Percentiles rank a stretch among this genome's conserved stretches.
Evolutionary conservation across 2,329 filamentous ascomycete species (phyloP).

Genomic region (Diaporthe australafricana): DNA sequence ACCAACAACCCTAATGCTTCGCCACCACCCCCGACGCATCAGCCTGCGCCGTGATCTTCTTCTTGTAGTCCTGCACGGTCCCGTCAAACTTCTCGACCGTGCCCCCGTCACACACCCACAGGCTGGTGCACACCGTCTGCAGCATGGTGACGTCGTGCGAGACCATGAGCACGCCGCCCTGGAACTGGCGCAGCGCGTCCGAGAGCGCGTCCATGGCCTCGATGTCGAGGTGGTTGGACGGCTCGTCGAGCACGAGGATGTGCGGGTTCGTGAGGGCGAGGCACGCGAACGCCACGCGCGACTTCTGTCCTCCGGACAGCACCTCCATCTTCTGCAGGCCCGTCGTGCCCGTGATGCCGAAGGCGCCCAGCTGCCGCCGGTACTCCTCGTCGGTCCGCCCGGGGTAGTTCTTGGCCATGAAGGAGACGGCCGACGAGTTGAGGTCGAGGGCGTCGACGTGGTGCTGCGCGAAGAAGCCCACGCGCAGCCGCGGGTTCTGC

Average conservation of each 20-base stretch:
- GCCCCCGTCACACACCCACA: slow-evolving; percentile 97
- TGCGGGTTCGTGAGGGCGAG: slow-evolving; percentile 93
- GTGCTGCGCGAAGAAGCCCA: slow-evolving; percentile 98
- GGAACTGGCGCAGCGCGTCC: slow-evolving; percentile 84
- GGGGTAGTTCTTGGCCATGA: slow-evolving; percentile 94
- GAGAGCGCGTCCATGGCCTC: slow-evolving; percentile 98
- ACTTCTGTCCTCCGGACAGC: slow-evolving; percentile 97
- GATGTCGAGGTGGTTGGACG: slow-evolving; percentile 98
- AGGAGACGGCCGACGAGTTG: slow-evolving; percentile 88
- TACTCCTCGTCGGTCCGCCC: slow-evolving; percentile 97
- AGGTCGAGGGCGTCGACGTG: slow-evolving; percentile 97
- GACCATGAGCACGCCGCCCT: slow-evolving; percentile 97
- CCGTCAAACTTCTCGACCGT: slow-evolving; percentile 96
- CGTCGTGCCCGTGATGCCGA: slow-evolving; percentile 91
- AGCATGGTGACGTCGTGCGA: slow-evolving; percentile 99
- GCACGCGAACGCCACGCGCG: slow-evolving; percentile 97
- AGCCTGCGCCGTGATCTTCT: slow-evolving; percentile 90
- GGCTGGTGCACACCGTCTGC: slow-evolving; percentile 91
- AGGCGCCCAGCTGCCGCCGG: slow-evolving; percentile 91
- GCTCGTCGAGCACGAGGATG: slow-evolving; percentile 97
- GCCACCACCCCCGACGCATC: slow-evolving; percentile 88
- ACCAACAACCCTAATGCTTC: slow-evolving; percentile 57
- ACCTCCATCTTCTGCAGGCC: slow-evolving; percentile 96
- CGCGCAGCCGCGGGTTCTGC: slow-evolving; percentile 85
- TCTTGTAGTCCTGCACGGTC: slow-evolving; percentile 97